Conservation (phyloP, 495 filamentous ascomycete genomes). For the Sabuloglossum arenarium region DNA sequence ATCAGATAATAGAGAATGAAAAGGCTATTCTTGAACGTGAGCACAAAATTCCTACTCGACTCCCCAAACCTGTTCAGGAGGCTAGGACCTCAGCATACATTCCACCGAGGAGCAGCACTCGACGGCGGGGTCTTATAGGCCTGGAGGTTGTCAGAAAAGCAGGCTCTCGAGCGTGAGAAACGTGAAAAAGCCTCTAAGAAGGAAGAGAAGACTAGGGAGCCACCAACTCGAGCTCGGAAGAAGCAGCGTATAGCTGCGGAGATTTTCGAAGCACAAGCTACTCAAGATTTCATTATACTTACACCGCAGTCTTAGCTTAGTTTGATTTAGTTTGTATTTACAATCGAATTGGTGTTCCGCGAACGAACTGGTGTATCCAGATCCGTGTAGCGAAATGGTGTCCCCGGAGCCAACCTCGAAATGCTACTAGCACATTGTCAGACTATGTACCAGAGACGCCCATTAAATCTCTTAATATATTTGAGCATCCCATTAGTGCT, state of each 20-base stretch:
- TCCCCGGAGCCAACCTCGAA: neutral
- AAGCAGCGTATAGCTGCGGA: neutral
- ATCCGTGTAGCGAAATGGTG: neutral
- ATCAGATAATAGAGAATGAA: neutral
- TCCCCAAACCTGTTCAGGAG: neutral
- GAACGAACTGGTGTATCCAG: too few species aligned
- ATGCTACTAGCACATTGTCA: too few species aligned
- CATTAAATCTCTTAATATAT: too few species aligned
- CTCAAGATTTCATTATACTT: neutral
- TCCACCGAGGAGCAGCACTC: neutral
- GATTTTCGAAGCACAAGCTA: neutral
- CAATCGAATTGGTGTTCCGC: neutral
- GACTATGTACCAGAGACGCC: too few species aligned
- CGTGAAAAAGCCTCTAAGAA: neutral
- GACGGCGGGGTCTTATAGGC: neutral
- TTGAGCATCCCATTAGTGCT: too few species aligned
- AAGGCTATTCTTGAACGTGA: neutral
- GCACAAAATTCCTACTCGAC: neutral
- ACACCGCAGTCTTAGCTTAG: neutral
- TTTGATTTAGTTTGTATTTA: neutral
- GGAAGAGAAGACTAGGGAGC: neutral
- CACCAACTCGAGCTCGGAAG: neutral
- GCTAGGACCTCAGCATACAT: neutral
- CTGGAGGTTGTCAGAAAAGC: neutral
- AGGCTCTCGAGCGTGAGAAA: neutral